These are phyloP conservation scores for Cenchrus purpureus DNA, from an alignment of 176 grass and related monocot genomes.

Conservation along the genomic window DNA sequence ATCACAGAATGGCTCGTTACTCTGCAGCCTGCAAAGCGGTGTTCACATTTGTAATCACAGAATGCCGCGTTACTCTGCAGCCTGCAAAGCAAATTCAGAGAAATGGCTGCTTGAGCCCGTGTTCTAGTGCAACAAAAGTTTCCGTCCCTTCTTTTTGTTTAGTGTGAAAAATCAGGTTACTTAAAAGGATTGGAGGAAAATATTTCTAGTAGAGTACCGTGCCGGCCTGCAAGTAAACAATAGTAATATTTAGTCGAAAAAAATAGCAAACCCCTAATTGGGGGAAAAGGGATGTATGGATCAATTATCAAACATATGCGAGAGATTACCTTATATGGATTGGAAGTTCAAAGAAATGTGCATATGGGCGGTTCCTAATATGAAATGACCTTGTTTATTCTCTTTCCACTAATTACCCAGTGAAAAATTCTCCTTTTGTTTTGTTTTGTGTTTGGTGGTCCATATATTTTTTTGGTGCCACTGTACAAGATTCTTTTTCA, in stretches of 20 bases:
- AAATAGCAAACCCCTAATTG: not conserved
- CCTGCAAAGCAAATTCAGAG: not conserved
- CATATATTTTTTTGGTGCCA: not conserved
- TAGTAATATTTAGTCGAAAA: not conserved
- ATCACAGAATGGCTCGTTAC: not conserved
- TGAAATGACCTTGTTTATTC: not conserved
- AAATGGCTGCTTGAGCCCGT: not conserved
- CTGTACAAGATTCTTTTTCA: too few species aligned
- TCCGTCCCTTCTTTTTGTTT: not conserved
- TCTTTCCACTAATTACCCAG: not conserved
- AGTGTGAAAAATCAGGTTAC: not conserved
- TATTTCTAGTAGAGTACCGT: not conserved
- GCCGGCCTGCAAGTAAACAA: not conserved
- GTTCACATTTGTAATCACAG: not conserved
- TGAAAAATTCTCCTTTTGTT: not conserved
- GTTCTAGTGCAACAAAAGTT: not conserved
- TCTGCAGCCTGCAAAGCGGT: not conserved
- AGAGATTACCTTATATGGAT: not conserved
- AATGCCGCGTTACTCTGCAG: not conserved
- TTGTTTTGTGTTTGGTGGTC: not conserved
- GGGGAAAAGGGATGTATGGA: not conserved
- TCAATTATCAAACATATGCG: not conserved
- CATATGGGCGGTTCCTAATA: not conserved
- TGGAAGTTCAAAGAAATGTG: not conserved
- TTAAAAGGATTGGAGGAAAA: not conserved